These are phyloP conservation scores for Tuber brumale DNA, from an alignment of 495 filamentous ascomycete species.

Conservation along the genomic window DNA sequence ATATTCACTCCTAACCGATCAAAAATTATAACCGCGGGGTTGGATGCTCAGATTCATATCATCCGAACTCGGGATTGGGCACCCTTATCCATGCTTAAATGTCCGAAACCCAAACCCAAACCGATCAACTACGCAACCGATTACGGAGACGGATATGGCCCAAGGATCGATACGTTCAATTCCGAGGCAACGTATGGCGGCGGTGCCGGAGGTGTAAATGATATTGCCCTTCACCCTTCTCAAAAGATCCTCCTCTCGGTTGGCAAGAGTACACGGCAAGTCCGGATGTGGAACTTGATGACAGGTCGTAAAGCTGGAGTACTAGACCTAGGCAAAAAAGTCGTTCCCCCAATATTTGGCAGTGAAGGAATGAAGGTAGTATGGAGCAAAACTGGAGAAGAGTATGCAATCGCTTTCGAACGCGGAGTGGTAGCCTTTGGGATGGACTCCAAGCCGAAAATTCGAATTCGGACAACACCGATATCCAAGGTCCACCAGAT, in stretches of 20 bases:
- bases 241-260: slow-evolving; percentile 94
- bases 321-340: slow-evolving; percentile 65
- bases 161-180: slow-evolving; percentile 70
- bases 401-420: slow-evolving; percentile 86
- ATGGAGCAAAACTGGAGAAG: slow-evolving; percentile 67
- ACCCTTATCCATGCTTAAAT: slow-evolving; percentile 81
- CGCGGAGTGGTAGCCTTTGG: slow-evolving; percentile 77
- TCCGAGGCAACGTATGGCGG: slow-evolving; percentile 62
- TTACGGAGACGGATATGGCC: slow-evolving; percentile 66
- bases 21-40: slow-evolving; percentile 75
- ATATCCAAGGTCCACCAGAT: slow-evolving; percentile 77
- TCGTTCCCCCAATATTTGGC: slow-evolving; percentile 31
- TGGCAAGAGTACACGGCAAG: slow-evolving; percentile 75
- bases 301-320: slow-evolving; percentile 93
- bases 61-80: slow-evolving; percentile 84
- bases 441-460: slow-evolving; percentile 75
- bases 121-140: slow-evolving; percentile 55
- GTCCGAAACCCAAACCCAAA: slow-evolving; percentile 71
- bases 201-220: slow-evolving; percentile 83
- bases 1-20: slow-evolving; percentile 69
- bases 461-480: slow-evolving; percentile 59
- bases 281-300: slow-evolving; percentile 94
- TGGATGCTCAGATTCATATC: slow-evolving; percentile 84
- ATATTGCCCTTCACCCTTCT: slow-evolving; percentile 90
- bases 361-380: slow-evolving; percentile 70